Percentiles rank a stretch among this genome's conserved stretches.
phyloP scores from a whole-genome alignment of 441 rosid genomes.

The Syzygium syzygioides region DNA sequence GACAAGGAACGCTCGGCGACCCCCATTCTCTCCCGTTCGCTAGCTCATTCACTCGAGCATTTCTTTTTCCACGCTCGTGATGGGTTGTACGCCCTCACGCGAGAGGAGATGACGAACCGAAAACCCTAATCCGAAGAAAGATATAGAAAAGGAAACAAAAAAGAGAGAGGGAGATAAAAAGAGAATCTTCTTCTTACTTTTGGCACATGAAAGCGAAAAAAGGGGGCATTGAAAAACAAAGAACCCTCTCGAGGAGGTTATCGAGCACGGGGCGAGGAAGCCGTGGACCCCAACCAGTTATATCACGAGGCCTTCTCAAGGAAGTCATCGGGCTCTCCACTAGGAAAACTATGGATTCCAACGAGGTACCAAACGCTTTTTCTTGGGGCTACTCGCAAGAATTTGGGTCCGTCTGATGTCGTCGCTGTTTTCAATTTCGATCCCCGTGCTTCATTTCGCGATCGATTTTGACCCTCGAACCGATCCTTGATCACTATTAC shows the following conservation, averaged over 20 bases:
- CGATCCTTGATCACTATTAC: neutral
- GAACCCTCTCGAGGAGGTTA: neutral
- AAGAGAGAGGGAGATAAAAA: neutral
- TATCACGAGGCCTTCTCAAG: neutral
- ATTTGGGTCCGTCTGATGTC: neutral
- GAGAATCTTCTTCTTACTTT: neutral
- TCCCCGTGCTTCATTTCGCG: neutral
- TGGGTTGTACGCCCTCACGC: neutral
- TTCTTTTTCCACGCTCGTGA: neutral
- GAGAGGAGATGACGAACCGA: neutral
- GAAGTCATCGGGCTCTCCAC: neutral
- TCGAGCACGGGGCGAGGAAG: neutral
- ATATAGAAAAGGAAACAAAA: neutral
- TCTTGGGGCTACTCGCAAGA: neutral
- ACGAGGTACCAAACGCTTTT: neutral
- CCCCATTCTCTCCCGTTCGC: neutral
- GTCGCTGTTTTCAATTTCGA: neutral
- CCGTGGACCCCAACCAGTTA: neutral
- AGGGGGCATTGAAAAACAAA: neutral
- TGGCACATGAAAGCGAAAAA: neutral
- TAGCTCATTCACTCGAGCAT: neutral
- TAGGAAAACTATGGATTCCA: neutral
- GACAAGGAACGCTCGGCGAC: neutral
- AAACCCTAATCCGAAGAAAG: neutral
- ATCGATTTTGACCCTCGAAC: accelerated